Percentiles rank a stretch among this genome's conserved stretches.
phyloP scores from a whole-genome alignment of 2,329 filamentous ascomycete genomes.

The Pseudocercospora macadamiae region DNA sequence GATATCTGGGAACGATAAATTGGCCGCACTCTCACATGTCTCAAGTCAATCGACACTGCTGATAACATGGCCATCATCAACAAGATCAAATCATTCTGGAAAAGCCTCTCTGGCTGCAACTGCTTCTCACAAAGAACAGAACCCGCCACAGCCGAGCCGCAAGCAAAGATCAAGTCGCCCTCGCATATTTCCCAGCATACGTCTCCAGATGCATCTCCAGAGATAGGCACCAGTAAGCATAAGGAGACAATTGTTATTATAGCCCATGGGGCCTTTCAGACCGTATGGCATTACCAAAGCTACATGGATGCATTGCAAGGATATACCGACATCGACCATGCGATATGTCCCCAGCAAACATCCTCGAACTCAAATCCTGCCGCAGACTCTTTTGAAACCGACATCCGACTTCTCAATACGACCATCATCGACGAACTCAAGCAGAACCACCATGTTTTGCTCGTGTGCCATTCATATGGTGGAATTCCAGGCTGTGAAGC shows the following conservation, averaged over 20 bases:
- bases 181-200: not conserved
- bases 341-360: slow-evolving; percentile 19
- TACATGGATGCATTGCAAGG: slow-evolving; percentile 14
- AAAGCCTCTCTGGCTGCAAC: not conserved
- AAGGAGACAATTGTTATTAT: slow-evolving; percentile 19
- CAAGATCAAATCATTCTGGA: slow-evolving; percentile 6
- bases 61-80: slow-evolving; percentile 4
- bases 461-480: slow-evolving; percentile 27
- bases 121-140: slow-evolving; percentile 4
- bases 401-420: slow-evolving; percentile 15
- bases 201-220: slow-evolving; percentile 2
- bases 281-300: slow-evolving; percentile 21
- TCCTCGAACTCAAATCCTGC: slow-evolving; percentile 16
- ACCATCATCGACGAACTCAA: slow-evolving; percentile 16
- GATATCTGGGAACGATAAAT: not conserved
- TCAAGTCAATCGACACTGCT: not conserved
- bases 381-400: slow-evolving; percentile 16
- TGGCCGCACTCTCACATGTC: not conserved
- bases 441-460: slow-evolving; percentile 19
- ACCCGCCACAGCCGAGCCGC: not conserved
- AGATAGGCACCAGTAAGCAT: no score
- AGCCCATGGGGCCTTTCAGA: slow-evolving; percentile 26
- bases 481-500: slow-evolving; percentile 28
- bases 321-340: slow-evolving; percentile 11
- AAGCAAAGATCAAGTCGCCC: slow-evolving; percentile 10